Evolutionary conservation across 805 yeast species (phyloP), one percentile per base, ranked within the genome.

Genomic region (Kregervanrija delftensis): DNA sequence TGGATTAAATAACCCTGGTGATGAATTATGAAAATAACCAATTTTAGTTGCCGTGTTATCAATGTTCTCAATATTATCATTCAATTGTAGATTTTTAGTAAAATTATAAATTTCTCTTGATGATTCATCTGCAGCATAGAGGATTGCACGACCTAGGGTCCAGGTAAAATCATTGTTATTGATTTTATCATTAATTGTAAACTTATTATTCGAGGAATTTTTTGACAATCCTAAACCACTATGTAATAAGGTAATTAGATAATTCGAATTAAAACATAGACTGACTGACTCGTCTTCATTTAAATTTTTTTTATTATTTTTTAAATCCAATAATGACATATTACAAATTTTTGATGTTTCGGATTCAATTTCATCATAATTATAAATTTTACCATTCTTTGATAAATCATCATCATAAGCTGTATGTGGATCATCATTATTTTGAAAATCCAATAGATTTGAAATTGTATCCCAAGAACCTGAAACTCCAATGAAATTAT

Each of bases 151-250:
- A 67, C 99, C 99, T 30, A 93, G 61, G 0, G 98, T 93, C 99
- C 99, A 93, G 0, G 96, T 81, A 34, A 91, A 71, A 51, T 89
- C 97, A 2, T 77, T 74, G 1, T 93, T 96, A 47, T 86, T 74
- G 33, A 91, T 75, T 28, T 81, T 74, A 44, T 81, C 81, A 30
- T 73, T 72, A 13, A 78, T 65, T 38, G 66, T 67, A 37, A 79
- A 65, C 1, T 48, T 13, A 45, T 52, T 11, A 36, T 48, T 45
- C 13, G 55, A 39, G 16, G 69, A 66, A 0, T 74, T 77, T 41
- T 78, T 58, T 11, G 81, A 79, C 54, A 80, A 76, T 1, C 83
- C 83, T 13, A 79, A 60, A 0, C 85, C 85, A 30, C 76, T 65
- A 53, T 80, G 85, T 30, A 80, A 61, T 15, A 82, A 68, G 50